A percentile compares a stretch with the other conserved stretches of the same genome.
phyloP scores from a whole-genome alignment of 2,329 filamentous ascomycete genomes.

The Xylariaceae sp. region DNA sequence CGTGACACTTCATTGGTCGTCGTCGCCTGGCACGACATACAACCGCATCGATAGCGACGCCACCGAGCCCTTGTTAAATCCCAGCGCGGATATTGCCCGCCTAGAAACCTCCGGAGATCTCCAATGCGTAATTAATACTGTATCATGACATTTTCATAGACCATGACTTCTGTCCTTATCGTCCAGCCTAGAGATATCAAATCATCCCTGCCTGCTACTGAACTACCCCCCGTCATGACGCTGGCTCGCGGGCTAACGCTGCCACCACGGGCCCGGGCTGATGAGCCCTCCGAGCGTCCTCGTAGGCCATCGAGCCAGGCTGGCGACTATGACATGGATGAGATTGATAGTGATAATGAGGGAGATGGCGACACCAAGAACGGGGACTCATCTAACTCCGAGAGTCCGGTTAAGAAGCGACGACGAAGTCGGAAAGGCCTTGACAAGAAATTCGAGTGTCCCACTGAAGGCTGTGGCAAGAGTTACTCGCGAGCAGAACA shows the following conservation, averaged over 20 bases:
- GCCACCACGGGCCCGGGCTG: conserved; percentile 39
- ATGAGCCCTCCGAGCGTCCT: conserved; percentile 40
- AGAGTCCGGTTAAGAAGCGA: conserved; percentile 55
- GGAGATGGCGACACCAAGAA: conserved; percentile 40
- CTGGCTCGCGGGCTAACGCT: conserved; percentile 41
- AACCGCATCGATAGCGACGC: conserved; percentile 22
- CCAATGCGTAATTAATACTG: conserved; percentile 16
- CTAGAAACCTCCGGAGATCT: conserved; percentile 17
- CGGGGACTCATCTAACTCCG: conserved; percentile 49
- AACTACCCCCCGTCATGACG: conserved; percentile 41
- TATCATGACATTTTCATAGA: conserved; percentile 30
- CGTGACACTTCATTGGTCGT: conserved; percentile 25
- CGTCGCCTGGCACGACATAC: conserved; percentile 21
- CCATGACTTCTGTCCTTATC: conserved; percentile 43
- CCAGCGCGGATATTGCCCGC: conserved; percentile 14
- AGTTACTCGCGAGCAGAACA: conserved; percentile 96
- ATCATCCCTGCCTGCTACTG: conserved; percentile 38
- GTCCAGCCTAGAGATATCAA: conserved; percentile 39
- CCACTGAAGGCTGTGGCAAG: conserved; percentile 84
- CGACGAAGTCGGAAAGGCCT: conserved; percentile 71
- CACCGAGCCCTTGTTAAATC: conserved; percentile 21
- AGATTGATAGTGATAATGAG: conserved; percentile 40
- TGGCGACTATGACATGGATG: conserved; percentile 29
- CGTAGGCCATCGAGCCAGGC: conserved; percentile 42
- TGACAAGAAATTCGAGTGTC: conserved; percentile 80